A percentile compares a stretch with the other conserved stretches of the same genome.
Conservation (phyloP, 2,329 filamentous ascomycete species). For the Botrytis paeoniae region DNA sequence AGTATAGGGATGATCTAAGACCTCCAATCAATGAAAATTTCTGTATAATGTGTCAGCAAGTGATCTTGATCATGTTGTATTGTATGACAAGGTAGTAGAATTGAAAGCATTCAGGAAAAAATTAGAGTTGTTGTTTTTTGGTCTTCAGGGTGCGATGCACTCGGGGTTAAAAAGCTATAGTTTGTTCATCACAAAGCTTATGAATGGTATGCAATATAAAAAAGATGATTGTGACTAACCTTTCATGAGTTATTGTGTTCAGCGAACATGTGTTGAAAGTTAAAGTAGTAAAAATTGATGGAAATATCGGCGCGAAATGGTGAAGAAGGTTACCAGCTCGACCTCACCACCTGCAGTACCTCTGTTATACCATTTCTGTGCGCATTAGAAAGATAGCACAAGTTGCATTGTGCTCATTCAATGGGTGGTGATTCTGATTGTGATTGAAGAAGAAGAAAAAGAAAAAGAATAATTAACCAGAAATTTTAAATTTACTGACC, state of each 20-base stretch:
- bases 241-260: slow-evolving; percentile 5
- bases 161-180: slow-evolving; percentile 44
- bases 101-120: slow-evolving; percentile 40
- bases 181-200: slow-evolving; percentile 38
- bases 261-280: neutral
- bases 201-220: slow-evolving; percentile 10
- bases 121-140: slow-evolving; percentile 43
- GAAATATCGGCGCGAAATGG: neutral
- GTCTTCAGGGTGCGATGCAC: slow-evolving; percentile 39
- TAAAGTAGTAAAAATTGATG: neutral
- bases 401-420: neutral
- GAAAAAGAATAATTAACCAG: accelerated
- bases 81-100: slow-evolving; percentile 46
- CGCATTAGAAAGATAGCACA: neutral
- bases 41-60: slow-evolving; percentile 53
- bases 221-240: slow-evolving; percentile 31
- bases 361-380: neutral
- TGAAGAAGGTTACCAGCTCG: neutral
- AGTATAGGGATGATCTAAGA: neutral
- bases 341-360: neutral
- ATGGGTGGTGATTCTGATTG: neutral
- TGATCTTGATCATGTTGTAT: slow-evolving; percentile 29
- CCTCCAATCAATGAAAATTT: slow-evolving; percentile 35
- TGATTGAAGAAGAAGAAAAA: too few species aligned
- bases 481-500: neutral